A percentile compares a stretch with the other conserved stretches of the same genome.
phyloP scores from a whole-genome alignment of 371 early-diverging fungal species.

The Mortierella sp. region DNA sequence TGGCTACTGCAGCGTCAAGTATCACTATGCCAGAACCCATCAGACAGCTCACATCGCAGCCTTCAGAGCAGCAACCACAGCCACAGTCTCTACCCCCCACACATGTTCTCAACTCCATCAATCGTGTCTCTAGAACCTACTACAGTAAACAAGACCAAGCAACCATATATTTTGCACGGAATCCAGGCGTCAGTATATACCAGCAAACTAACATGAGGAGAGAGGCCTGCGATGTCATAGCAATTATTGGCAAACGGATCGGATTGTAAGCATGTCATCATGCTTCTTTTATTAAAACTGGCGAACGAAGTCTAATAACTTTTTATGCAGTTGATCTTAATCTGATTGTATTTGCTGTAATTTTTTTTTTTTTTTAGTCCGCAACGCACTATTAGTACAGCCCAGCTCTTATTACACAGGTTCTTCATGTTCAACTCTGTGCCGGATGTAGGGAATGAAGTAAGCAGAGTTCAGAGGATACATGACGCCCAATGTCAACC shows the following conservation, averaged over 20 bases:
- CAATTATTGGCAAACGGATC: conserved; percentile 45
- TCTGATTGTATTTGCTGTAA: no score
- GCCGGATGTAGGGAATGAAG: conserved; percentile 48
- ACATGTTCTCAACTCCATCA: conserved; percentile 39
- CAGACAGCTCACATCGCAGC: conserved; percentile 7
- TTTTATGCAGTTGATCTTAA: no score
- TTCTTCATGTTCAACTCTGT: conserved; percentile 75
- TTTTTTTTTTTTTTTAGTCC: conserved; percentile 61
- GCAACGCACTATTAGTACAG: conserved; percentile 78
- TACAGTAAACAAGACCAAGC: conserved; percentile 49
- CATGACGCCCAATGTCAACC: background rate
- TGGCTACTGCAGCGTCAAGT: background rate
- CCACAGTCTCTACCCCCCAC: background rate
- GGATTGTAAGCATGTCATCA: conserved; percentile 44
- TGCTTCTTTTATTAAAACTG: background rate
- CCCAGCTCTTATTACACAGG: conserved; percentile 79
- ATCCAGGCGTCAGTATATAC: conserved; percentile 34
- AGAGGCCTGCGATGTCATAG: conserved; percentile 48
- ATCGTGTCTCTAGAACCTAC: conserved; percentile 52
- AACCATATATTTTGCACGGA: conserved; percentile 31
- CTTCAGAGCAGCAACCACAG: conserved; percentile 12
- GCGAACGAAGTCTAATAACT: background rate
- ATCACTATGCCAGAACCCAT: conserved; percentile 17
- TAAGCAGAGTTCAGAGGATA: background rate
- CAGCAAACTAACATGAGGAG: conserved; percentile 43